Percentiles rank a stretch among this genome's conserved stretches.
Conservation (phyloP, 306 rosid species). For the Begonia loranthoides region DNA sequence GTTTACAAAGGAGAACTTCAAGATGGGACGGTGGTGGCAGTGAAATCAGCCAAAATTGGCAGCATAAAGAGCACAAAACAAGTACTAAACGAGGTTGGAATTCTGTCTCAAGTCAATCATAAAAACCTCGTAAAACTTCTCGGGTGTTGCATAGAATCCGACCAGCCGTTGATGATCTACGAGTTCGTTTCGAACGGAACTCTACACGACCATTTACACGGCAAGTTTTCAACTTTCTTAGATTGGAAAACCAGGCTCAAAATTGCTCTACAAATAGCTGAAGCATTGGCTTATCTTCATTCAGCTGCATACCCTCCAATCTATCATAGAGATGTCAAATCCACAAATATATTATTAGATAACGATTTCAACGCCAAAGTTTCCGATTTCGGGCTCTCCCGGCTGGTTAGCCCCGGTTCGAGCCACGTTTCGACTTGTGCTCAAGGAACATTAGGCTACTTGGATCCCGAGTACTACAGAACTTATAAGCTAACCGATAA, state of each 20-base stretch:
- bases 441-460: conserved; percentile 89
- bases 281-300: conserved; percentile 79
- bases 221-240: conserved; percentile 46
- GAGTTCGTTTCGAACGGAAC: conserved; percentile 93
- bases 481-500: conserved; percentile 83
- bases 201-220: conserved; percentile 75
- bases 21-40: conserved; percentile 71
- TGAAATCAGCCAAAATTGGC: conserved; percentile 80
- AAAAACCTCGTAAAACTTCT: conserved; percentile 72
- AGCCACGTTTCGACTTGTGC: conserved; percentile 97
- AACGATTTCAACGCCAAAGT: conserved; percentile 60
- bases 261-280: conserved; percentile 80
- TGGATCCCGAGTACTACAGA: conserved; percentile 87
- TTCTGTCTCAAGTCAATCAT: conserved; percentile 91
- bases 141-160: conserved; percentile 80
- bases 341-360: conserved; percentile 76
- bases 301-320: conserved; percentile 78
- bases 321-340: conserved; percentile 93
- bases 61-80: conserved; percentile 85
- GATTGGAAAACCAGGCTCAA: conserved; percentile 79
- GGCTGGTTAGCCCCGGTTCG: conserved; percentile 76
- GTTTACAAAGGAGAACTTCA: conserved; percentile 75
- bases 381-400: conserved; percentile 85
- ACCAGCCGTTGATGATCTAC: conserved; percentile 81
- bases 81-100: conserved; percentile 78